Evolutionary conservation across 2,329 filamentous ascomycete genomes (phyloP).

Genomic region (Epichloe hybrida): DNA sequence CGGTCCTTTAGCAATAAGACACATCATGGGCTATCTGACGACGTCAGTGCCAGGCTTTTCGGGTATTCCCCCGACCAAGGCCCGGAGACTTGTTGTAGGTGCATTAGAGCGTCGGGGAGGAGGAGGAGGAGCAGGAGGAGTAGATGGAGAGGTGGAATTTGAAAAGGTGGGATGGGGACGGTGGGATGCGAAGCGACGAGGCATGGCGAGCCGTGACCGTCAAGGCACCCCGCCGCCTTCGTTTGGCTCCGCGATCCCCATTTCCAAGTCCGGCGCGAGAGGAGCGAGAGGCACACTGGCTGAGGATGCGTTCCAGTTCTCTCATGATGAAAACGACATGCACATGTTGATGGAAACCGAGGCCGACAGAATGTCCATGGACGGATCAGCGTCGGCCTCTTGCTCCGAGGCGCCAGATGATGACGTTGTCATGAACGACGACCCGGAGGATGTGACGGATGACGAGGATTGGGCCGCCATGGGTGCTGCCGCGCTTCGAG

Average conservation of each 20-base stretch:
- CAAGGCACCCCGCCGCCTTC: slow-evolving; percentile 27
- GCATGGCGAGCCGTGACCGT: slow-evolving; percentile 40
- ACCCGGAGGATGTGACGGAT: slow-evolving; percentile 78
- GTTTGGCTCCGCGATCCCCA: slow-evolving; percentile 42
- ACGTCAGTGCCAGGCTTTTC: slow-evolving; percentile 89
- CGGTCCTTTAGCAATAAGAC: slow-evolving; percentile 83
- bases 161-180: slow-evolving; percentile 96
- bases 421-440: slow-evolving; percentile 53
- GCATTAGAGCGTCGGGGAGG: slow-evolving; percentile 70
- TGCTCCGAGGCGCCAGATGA: slow-evolving; percentile 64
- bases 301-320: slow-evolving; percentile 62
- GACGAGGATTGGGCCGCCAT: slow-evolving; percentile 93
- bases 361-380: slow-evolving; percentile 88
- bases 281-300: slow-evolving; percentile 45
- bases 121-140: slow-evolving; percentile 46
- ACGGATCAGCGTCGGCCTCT: slow-evolving; percentile 55
- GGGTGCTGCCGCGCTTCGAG: slow-evolving; percentile 70
- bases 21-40: slow-evolving; percentile 89
- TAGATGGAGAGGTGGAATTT: slow-evolving; percentile 64
- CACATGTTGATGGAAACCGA: slow-evolving; percentile 68
- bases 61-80: slow-evolving; percentile 81
- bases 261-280: slow-evolving; percentile 31
- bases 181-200: slow-evolving; percentile 74
- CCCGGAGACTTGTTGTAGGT: slow-evolving; percentile 79
- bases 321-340: slow-evolving; percentile 52